These are phyloP conservation scores for Yamadazyma taylorii DNA, from an alignment of 1,139 yeast species.

Conservation along the genomic window DNA sequence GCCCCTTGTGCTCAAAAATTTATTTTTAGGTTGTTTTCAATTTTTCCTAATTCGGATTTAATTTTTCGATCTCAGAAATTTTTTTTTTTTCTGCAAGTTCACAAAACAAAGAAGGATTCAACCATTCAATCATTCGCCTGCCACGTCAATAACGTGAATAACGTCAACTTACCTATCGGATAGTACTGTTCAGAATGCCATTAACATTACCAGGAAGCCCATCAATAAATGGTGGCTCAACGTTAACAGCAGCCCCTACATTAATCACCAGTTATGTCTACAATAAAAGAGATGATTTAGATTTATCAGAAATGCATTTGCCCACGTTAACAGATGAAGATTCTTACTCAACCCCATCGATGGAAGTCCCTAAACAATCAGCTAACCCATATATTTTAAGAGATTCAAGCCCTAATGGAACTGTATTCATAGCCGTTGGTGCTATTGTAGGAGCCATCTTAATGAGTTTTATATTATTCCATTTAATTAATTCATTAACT, in stretches of 20 bases:
- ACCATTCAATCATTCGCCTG: too few relatives aligned
- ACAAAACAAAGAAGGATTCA: slow-evolving; percentile 1
- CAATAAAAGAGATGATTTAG: slow-evolving; percentile 10
- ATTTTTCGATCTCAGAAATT: neutral
- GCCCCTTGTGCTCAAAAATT: neutral
- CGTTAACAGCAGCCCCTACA: slow-evolving; percentile 13
- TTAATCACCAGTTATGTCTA: slow-evolving; percentile 11
- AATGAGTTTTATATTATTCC: slow-evolving; percentile 44
- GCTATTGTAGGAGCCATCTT: slow-evolving; percentile 59
- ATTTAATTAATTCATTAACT: slow-evolving; percentile 33
- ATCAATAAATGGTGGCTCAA: too few relatives aligned
- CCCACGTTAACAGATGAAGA: slow-evolving; percentile 9
- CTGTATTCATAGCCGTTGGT: slow-evolving; percentile 81
- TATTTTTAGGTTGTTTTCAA: slow-evolving; percentile 1
- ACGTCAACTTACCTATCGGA: too few relatives aligned
- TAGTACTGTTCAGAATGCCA: too few relatives aligned
- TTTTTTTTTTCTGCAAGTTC: neutral
- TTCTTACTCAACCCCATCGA: slow-evolving; percentile 2
- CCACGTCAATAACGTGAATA: too few relatives aligned
- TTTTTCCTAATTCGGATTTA: slow-evolving; percentile 1
- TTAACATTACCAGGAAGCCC: too few relatives aligned
- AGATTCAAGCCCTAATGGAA: slow-evolving; percentile 60
- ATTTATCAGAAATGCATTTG: slow-evolving; percentile 12
- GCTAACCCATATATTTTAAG: slow-evolving; percentile 63
- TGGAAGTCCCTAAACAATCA: slow-evolving; percentile 30